These are phyloP conservation scores for Pisolithus marmoratus DNA, from an alignment of 768 basidiomycete genomes.

Conservation along the genomic window DNA sequence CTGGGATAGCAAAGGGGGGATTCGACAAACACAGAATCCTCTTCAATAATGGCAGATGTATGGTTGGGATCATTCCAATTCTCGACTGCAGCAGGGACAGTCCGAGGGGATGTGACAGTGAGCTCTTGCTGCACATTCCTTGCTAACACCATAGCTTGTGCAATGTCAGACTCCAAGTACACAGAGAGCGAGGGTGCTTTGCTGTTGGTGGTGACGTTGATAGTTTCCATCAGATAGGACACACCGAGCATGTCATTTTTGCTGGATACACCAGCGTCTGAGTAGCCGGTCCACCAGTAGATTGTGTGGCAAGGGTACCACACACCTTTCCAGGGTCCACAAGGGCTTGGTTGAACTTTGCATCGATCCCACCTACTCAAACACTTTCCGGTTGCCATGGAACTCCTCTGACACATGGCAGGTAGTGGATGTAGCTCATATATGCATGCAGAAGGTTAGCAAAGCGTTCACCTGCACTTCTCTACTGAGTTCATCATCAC, in stretches of 20 bases:
- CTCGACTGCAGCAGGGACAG: no score
- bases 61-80: conserved; percentile 96
- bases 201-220: conserved; percentile 97
- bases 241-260: conserved; percentile 99
- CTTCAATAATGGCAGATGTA: conserved; percentile 88
- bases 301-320: no score
- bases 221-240: conserved; percentile 97
- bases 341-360: no score
- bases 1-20: no score
- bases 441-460: no score
- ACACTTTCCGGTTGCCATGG: conserved; percentile 57
- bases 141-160: conserved; percentile 91
- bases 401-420: conserved; percentile 22
- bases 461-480: no score
- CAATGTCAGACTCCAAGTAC: conserved; percentile 71
- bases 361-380: conserved; percentile 32
- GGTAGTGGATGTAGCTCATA: no score
- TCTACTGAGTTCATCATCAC: no score
- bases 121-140: conserved; percentile 92
- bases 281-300: no score
- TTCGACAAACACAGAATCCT: conserved; percentile 92
- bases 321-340: no score
- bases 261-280: conserved; percentile 94
- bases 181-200: conserved; percentile 93
- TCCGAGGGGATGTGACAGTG: conserved; percentile 88